Percentiles rank a stretch among this genome's conserved stretches.
Evolutionary conservation across 805 yeast species (phyloP).

Genomic region (Wickerhamomyces alni): DNA sequence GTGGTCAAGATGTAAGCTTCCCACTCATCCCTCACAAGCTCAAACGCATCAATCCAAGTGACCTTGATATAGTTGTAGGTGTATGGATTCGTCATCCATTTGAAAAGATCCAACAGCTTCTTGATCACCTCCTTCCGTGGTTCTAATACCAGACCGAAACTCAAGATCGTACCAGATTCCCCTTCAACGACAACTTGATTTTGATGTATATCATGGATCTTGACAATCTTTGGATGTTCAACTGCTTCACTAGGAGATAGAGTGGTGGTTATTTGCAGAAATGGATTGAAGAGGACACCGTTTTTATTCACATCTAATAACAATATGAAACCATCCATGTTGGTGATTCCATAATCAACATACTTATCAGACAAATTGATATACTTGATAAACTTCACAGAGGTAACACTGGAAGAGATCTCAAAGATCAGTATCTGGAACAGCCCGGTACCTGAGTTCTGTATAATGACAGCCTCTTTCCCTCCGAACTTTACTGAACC

Average conservation of each 20-base stretch:
- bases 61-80: constrained; percentile 54
- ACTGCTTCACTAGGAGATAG: constrained; percentile 12
- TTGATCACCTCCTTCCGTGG: constrained; percentile 41
- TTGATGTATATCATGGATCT: constrained; percentile 8
- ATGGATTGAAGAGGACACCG: constrained; percentile 48
- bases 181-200: constrained; percentile 14
- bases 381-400: constrained; percentile 29
- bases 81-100: constrained; percentile 50
- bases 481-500: constrained; percentile 38
- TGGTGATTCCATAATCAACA: constrained; percentile 32
- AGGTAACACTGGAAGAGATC: constrained; percentile 24
- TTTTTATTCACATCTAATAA: constrained; percentile 31
- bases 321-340: constrained; percentile 40
- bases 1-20: constrained; percentile 47
- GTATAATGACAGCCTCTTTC: constrained; percentile 57
- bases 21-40: constrained; percentile 50
- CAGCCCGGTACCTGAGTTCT: constrained; percentile 35
- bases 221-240: constrained; percentile 2
- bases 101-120: constrained; percentile 43
- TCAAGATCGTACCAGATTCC: constrained; percentile 9
- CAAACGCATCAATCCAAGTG: constrained; percentile 53
- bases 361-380: constrained; percentile 26
- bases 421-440: constrained; percentile 47
- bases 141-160: constrained; percentile 31
- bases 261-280: constrained; percentile 41